Percentiles rank a stretch among this genome's conserved stretches.
phyloP scores from a whole-genome alignment of 306 rosid genomes.

The Cicer chorassanicum region DNA sequence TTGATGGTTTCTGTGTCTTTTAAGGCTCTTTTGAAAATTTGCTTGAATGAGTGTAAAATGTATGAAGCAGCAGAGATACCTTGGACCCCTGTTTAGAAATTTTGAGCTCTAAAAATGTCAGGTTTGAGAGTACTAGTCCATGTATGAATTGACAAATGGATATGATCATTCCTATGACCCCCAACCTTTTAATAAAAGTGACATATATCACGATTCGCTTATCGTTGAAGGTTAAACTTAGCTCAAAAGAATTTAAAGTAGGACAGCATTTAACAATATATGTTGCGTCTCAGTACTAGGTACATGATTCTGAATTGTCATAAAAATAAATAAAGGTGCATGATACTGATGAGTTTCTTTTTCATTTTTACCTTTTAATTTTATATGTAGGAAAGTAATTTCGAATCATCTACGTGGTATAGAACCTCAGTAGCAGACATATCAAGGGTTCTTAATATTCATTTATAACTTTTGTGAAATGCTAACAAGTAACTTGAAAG shows the following conservation, averaged over 20 bases:
- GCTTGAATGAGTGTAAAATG: conserved; percentile 46
- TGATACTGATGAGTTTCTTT: too few relatives aligned
- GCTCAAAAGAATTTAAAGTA: neutral
- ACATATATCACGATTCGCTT: conserved; percentile 25
- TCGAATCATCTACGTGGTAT: too few relatives aligned
- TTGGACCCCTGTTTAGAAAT: conserved; percentile 50
- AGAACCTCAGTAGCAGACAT: too few relatives aligned
- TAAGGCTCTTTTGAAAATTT: conserved; percentile 42
- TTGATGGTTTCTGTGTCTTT: conserved; percentile 27
- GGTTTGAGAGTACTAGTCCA: conserved; percentile 53
- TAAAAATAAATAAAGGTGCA: too few relatives aligned
- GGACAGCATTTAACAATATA: neutral
- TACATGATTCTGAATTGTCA: too few relatives aligned
- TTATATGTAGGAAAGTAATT: too few relatives aligned
- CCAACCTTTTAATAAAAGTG: conserved; percentile 31
- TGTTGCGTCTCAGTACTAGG: conserved; percentile 1
- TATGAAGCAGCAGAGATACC: conserved; percentile 44
- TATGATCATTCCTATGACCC: conserved; percentile 43
- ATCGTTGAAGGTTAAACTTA: conserved; percentile 37
- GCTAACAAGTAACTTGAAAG: too few relatives aligned
- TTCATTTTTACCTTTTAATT: too few relatives aligned
- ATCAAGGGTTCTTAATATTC: too few relatives aligned
- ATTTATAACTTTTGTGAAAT: too few relatives aligned
- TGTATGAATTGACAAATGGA: conserved; percentile 58
- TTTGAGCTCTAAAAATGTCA: conserved; percentile 57